These are phyloP conservation scores for Elsinoe arachidis DNA, from an alignment of 2,329 filamentous ascomycete genomes.

Conservation along the genomic window DNA sequence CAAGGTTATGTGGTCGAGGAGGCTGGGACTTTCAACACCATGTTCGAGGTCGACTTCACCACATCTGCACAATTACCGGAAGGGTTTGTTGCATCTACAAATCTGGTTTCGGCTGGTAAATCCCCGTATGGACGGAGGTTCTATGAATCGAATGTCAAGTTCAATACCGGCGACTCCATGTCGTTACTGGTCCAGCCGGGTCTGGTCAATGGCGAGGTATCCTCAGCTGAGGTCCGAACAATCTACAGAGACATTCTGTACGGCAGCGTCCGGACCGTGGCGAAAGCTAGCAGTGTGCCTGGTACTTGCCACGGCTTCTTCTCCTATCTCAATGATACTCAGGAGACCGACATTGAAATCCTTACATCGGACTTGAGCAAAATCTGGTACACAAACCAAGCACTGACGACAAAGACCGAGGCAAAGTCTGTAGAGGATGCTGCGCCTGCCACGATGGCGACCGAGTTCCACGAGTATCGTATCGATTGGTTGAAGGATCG, in stretches of 20 bases:
- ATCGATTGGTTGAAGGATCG: conserved; percentile 59
- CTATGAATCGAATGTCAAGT: conserved; percentile 13
- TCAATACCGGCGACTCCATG: conserved; percentile 11
- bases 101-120: conserved; percentile 13
- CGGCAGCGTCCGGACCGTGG: conserved; percentile 61
- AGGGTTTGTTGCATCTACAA: conserved; percentile 9
- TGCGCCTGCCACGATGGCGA: conserved; percentile 50
- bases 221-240: conserved; percentile 53
- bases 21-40: conserved; percentile 14
- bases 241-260: conserved; percentile 53
- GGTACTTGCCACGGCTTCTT: conserved; percentile 75
- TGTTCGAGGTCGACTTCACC: conserved; percentile 14
- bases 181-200: conserved; percentile 10
- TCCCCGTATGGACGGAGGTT: conserved; percentile 15
- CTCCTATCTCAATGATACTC: conserved; percentile 72
- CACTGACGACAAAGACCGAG: conserved; percentile 54
- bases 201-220: conserved; percentile 11
- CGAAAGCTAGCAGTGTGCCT: conserved; percentile 51
- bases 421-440: conserved; percentile 53
- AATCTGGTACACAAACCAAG: conserved; percentile 46
- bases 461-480: conserved; percentile 72
- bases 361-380: conserved; percentile 8
- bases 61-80: conserved; percentile 13
- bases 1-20: conserved; percentile 7
- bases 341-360: conserved; percentile 69